Evolutionary conservation across 1,139 yeast genomes (phyloP), one percentile per base, ranked within the genome.

Genomic region (Geotrichum fermentans): DNA sequence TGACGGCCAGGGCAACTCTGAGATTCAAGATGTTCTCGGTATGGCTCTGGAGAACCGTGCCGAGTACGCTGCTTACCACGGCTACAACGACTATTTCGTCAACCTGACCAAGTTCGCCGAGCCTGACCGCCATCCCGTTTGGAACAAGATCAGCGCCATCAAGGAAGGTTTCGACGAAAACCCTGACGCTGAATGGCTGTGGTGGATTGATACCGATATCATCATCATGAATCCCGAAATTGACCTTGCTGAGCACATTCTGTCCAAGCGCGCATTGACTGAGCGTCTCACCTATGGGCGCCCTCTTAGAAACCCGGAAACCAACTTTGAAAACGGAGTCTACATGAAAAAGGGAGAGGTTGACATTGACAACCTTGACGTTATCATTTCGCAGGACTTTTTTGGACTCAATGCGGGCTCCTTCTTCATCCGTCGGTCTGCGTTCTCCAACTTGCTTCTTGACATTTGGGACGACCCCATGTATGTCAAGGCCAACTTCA

Each of bases 371-470:
- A 53, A 61, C 6, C 45, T 65, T 21, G 59, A 61, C 30, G 22
- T 65, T 24, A 54, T 65, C 11, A 50, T 64, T 8, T 49, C 61
- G n/a, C 67, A 64, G 44, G 69, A 65, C 50, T 39, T 51, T 46
- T 49, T 59, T 34, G 67, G 69, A 4, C 47, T 69, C 26, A 69
- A 68, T 45, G 67, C 71, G 1, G 73, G 73, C 8, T 65, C 71
- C 3, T 63, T 69, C 45, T 60, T 69, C 51, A 38, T 69, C 34
- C 54, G 66, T 21, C 57, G 67, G 24, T 58, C 67, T 4, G 56
- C 52, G 10, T 57, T 57, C 51, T 52, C 62, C 20, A 45, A 45
- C 20, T 29, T 48, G 43, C 51, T 61, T 16, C 45, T 62, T n/a
- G 59, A 61, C 21, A 28, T 55, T 22, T 62, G 66, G 64, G 57